Base-by-base conservation (phyloP, 2,329 filamentous ascomycete species). In the Claviceps digitariae region DNA sequence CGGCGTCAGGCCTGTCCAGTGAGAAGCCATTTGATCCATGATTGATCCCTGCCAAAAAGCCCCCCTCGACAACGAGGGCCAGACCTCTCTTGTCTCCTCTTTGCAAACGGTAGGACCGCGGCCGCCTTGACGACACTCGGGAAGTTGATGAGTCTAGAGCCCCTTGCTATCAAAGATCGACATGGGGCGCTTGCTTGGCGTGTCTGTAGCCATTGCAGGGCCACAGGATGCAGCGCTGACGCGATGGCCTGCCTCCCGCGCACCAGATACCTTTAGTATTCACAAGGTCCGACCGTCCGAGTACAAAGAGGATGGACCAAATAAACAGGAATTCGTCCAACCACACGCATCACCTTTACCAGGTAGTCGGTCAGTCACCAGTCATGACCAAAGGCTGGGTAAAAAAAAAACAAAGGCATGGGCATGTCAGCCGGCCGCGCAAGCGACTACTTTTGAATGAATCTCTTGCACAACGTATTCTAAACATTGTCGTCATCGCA, bases 151-250 rank as follows among this genome's bases (percentile, higher is more conserved):
- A 51, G 53, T 50, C 55, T 50, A 31, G 55, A 47, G 50, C 55
- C 52, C 55, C 55, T 54, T 50, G 51, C 53, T 51, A 36, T 36
- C 34, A 15, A 17, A 36, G 34, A 40, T 40, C 31, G 29, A 49
- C 49, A 43, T 34, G 49, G 40, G 46, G 52, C 53, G 36, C 45
- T 53, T 55, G 36, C 45, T 53, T 55, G 52, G 55, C 57, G 57
- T 56, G 13, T 40, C 54, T 55, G 57, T 57, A 55, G 54, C 53
- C 56, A 56, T 56, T 53, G 54, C 56, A 57, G 48, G 50, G 57
- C 50, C 38, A 47, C 31, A 29, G 4, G 38, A 31, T 47, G 34
- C 50, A 50, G 50, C 56, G 54, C 52, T 51, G 54, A 54, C 53
- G 57, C 54, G 46, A 57, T 56, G 54, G 31, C 48, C 51, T 50